Percentiles rank a stretch among this genome's conserved stretches.
Conservation (phyloP, 2,329 filamentous ascomycete genomes). For the Fusarium cicatricum region DNA sequence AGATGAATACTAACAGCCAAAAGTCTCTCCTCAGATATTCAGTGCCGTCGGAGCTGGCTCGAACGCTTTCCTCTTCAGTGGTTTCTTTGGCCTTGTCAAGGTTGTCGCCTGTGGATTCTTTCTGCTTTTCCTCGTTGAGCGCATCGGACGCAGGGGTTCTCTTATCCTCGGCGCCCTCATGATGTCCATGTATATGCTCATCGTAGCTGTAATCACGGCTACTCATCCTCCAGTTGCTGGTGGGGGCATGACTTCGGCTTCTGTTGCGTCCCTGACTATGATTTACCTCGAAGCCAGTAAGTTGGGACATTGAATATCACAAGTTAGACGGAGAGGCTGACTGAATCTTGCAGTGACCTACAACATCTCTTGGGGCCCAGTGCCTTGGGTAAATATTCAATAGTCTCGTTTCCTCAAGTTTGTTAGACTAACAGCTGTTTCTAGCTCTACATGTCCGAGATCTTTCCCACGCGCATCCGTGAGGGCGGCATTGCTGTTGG, state of each 20-base stretch:
- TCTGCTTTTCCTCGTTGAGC: constrained; percentile 58
- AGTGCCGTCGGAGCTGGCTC: constrained; percentile 57
- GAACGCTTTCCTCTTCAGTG: constrained; percentile 57
- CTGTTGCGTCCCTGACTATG: constrained; percentile 59
- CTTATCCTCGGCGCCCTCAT: constrained; percentile 58
- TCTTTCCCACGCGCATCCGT: constrained; percentile 60
- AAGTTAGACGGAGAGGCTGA: background rate
- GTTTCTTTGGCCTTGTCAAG: constrained; percentile 62
- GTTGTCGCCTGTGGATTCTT: constrained; percentile 57
- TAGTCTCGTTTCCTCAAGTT: too few species aligned
- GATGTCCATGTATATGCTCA: constrained; percentile 62
- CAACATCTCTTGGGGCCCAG: constrained; percentile 59
- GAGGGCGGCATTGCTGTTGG: constrained; percentile 59
- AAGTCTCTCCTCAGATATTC: constrained; percentile 60
- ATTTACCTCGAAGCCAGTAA: constrained; percentile 57
- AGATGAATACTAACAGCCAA: background rate
- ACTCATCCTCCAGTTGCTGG: constrained; percentile 51
- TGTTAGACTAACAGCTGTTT: background rate
- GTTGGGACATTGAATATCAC: constrained; percentile 3
- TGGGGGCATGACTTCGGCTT: constrained; percentile 46
- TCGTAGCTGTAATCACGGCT: constrained; percentile 57
- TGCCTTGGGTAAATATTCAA: constrained; percentile 53
- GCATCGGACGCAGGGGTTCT: constrained; percentile 56
- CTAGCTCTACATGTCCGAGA: constrained; percentile 56
- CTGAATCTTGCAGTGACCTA: constrained; percentile 50